A percentile compares a stretch with the other conserved stretches of the same genome.
Evolutionary conservation across 106 monocot genomes (phyloP).

Genomic region (Narthecium ossifragum): DNA sequence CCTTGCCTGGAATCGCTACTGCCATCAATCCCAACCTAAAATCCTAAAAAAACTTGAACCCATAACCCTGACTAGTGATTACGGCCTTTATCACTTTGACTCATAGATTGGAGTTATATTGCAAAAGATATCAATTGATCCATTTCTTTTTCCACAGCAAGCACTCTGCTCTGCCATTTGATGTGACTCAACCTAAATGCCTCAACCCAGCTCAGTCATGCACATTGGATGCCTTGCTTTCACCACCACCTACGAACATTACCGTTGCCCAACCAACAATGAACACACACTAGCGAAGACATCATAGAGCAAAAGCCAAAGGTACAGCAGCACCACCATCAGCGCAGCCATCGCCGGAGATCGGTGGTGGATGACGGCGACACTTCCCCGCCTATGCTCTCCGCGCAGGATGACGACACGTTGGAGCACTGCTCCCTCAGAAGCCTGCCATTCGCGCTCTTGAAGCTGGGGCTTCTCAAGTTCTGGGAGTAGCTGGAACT

Average conservation of each 20-base stretch:
- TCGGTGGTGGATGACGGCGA: slow-evolving; percentile 93
- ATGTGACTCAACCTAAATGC: too few species aligned
- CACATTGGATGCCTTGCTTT: too few species aligned
- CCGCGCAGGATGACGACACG: slow-evolving; percentile 52
- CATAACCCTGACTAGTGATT: too few species aligned
- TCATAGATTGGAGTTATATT: too few species aligned
- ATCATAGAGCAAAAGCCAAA: neutral
- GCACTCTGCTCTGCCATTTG: too few species aligned
- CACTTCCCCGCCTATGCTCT: slow-evolving; percentile 60
- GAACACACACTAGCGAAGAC: neutral
- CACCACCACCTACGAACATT: neutral
- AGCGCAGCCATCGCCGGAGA: slow-evolving; percentile 70
- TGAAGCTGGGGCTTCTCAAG: slow-evolving; percentile 68
- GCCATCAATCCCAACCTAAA: too few species aligned
- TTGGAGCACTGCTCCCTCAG: slow-evolving; percentile 61
- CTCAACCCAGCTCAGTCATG: too few species aligned
- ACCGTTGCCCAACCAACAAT: neutral
- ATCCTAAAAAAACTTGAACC: too few species aligned
- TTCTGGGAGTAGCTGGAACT: slow-evolving; percentile 37
- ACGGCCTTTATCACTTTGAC: too few species aligned
- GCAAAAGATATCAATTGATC: too few species aligned
- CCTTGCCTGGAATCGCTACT: too few species aligned
- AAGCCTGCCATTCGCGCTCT: slow-evolving; percentile 66
- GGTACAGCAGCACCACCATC: slow-evolving; percentile 1
- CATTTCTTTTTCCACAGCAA: too few species aligned